Evolutionary conservation across 768 basidiomycete species (phyloP), one percentile per base, ranked within the genome.

Genomic region (Lactifluus hygrophoroides): DNA sequence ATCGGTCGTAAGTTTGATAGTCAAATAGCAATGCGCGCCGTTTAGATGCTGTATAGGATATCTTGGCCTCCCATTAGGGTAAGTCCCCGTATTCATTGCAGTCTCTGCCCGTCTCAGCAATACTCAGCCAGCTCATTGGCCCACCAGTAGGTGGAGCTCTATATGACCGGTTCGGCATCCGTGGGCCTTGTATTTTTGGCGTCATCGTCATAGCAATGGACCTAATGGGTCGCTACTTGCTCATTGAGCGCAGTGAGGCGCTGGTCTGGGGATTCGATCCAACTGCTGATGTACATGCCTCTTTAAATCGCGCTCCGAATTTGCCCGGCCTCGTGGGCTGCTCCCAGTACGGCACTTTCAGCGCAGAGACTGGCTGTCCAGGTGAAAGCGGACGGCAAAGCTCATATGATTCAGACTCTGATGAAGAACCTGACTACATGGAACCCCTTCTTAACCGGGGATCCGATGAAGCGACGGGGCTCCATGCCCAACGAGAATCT

Each of bases 111-210:
- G 45, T 58, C 25, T 21, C 42, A 43, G 34, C 27, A 8, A 27
- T 28, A 3, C 28, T 28, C 46, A 75, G 74, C 4, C 58, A 68
- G 16, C 66, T 75, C 32, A 57, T 72, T 23, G 74, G 72, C 0
- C 74, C 75, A 10, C 72, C 75, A 11, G 67, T 74, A 5, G 71
- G 74, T 1, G 75, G 75, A 23, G 71, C 70, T 7, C 64, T 76
- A 0, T 74, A 73, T 58, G 56, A 66, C 10, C 64, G 63, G 1
- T 70, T 72, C 30, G 75, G 74, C 1, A 75, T 71, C 55, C 68
- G 69, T 16, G 73, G 71, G 0, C 75, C 75, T 1, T 74, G 73
- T 63, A 66, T 75, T 40, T 71, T 75, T 43, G 70, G 70, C 3
- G 67, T 76, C 58, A 64, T 68, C 27, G 40, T 71, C 40, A 67